Conservation (phyloP, 306 rosid genomes). For the Trichosanthes truncata region DNA sequence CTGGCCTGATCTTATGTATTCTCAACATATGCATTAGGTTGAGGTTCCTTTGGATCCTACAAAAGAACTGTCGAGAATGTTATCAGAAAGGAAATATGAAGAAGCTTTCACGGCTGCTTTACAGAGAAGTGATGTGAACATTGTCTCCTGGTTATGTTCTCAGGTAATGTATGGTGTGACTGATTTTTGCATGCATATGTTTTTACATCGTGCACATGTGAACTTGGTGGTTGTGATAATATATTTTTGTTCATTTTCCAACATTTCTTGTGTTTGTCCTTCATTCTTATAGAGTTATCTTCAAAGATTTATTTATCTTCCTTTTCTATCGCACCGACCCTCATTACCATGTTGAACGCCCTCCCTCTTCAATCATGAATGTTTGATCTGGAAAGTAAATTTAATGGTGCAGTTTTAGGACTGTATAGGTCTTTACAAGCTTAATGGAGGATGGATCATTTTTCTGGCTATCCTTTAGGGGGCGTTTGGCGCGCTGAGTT, state of each 20-base stretch:
- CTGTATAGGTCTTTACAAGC: not conserved
- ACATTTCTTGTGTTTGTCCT: not conserved
- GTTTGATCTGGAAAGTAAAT: not conserved
- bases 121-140: slow-evolving; percentile 81
- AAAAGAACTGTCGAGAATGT: slow-evolving; percentile 69
- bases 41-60: slow-evolving; percentile 90
- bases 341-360: not conserved
- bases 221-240: not conserved
- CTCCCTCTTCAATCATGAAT: not conserved
- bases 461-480: not conserved
- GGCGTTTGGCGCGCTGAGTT: no score
- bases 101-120: slow-evolving; percentile 85
- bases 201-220: not conserved
- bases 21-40: slow-evolving; percentile 33
- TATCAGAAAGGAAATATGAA: slow-evolving; percentile 72
- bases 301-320: not conserved
- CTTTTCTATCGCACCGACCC: not conserved
- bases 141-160: slow-evolving; percentile 92
- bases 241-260: slow-evolving; percentile 1
- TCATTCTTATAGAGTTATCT: not conserved
- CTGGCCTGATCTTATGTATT: slow-evolving; percentile 3
- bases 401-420: not conserved
- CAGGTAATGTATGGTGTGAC: slow-evolving; percentile 46
- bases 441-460: not conserved
- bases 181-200: not conserved